Base-by-base conservation (phyloP, 345 rosid species). In the Murraya paniculata region DNA sequence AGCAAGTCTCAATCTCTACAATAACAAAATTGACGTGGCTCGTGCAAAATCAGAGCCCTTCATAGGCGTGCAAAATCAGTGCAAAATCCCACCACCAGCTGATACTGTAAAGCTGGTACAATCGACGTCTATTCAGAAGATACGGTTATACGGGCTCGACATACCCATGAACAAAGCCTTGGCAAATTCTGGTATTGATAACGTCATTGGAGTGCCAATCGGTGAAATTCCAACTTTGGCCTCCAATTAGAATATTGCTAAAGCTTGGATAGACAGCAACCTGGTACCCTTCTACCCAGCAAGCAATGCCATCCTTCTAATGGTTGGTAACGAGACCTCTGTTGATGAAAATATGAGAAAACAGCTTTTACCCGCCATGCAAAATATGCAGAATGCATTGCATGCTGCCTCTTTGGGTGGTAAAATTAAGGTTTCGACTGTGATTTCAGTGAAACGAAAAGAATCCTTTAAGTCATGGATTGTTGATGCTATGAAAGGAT, bases 211-310 rank as follows among this genome's bases (percentile, higher is more conserved):
- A 3, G 81, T 89, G 18, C 81, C 89, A 11, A 94, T 89, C 62
- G 94, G 94, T 0, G 97, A 92, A 45, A 88, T 94, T 61, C 93
- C 95, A 14, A 92, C 91, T 33, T 77, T 94, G 64, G 98, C 97
- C 21, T 85, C 90, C 4, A 90, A 96, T 84, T 91, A 91, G 7
- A 81, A 84, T 79, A 78, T 85, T 33, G 97, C 99, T 3, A 75
- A 78, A 45, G 89, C 64, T 55, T 96, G 98, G 98, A 81, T 96
- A 21, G 74, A 85, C 71, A 36, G 91, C 31, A 94, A 94, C 30
- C 94, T 96, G 1, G 77, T 86, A 74, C 92, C 95, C 3, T 94
- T 84, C 79, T 94, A 91, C 61, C 97, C 98, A 6, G 86, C 97
- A n/a, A 96, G 91, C 87, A 88, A 91, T 41, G 94, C 94, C 83